A percentile compares a stretch with the other conserved stretches of the same genome.
Evolutionary conservation across 2,329 filamentous ascomycete species (phyloP).

Genomic region (Pseudocercospora ulei): DNA sequence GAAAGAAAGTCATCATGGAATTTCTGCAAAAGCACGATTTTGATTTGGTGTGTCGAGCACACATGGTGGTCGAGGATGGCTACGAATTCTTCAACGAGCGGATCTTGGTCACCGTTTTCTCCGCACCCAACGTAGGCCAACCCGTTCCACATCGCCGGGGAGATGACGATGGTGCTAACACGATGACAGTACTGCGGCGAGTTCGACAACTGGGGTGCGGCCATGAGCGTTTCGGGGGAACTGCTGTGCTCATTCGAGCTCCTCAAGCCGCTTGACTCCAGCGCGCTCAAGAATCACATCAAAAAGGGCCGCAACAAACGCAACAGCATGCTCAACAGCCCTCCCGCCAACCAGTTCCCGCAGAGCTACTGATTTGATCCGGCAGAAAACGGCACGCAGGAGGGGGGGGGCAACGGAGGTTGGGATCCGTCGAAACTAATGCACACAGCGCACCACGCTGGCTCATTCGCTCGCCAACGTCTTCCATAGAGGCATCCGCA

Average conservation of each 20-base stretch:
- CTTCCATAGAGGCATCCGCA: neutral
- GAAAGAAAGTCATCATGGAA: conserved; percentile 94
- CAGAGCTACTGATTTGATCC: conserved; percentile 41
- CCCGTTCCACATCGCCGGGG: neutral
- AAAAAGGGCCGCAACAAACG: conserved; percentile 95
- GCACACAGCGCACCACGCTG: conserved; percentile 2
- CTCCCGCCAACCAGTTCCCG: conserved; percentile 48
- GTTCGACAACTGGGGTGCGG: conserved; percentile 97
- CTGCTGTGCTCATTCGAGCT: conserved; percentile 94
- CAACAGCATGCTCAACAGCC: conserved; percentile 91
- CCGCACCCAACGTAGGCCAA: conserved; percentile 70
- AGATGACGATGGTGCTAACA: neutral
- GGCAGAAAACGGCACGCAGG: conserved; percentile 3
- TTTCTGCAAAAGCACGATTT: conserved; percentile 93
- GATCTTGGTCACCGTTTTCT: conserved; percentile 92
- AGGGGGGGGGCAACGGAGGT: neutral
- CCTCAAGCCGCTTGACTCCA: conserved; percentile 90
- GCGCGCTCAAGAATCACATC: conserved; percentile 93
- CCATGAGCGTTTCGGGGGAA: conserved; percentile 94
- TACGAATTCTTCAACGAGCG: conserved; percentile 98
- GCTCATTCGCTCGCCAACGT: neutral
- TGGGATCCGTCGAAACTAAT: neutral
- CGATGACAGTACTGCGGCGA: conserved; percentile 65
- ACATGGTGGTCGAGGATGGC: conserved; percentile 98
- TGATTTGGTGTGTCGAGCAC: conserved; percentile 89